phyloP scores from a whole-genome alignment of 768 basidiomycete species.

The Boletus coccyginus region DNA sequence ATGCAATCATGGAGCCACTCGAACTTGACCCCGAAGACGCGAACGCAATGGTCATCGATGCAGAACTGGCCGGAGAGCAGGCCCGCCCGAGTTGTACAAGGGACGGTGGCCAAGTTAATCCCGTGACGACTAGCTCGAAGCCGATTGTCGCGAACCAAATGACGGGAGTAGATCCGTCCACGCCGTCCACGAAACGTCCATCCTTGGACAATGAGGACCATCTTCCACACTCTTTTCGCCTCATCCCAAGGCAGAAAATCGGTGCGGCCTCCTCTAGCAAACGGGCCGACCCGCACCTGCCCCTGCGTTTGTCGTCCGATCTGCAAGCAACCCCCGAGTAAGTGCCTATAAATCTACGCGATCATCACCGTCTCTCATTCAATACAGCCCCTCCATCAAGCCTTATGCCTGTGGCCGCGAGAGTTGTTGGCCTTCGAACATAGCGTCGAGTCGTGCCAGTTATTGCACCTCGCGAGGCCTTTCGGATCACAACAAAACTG shows the following conservation, averaged over 20 bases:
- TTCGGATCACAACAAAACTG: slow-evolving; percentile 61
- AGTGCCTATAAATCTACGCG: slow-evolving; percentile 19
- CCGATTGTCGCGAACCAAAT: not conserved
- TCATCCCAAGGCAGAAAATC: slow-evolving; percentile 21
- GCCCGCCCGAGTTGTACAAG: too few relatives aligned
- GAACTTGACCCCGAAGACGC: not conserved
- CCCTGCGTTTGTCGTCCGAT: slow-evolving; percentile 43
- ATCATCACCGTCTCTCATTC: slow-evolving; percentile 7
- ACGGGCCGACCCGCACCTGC: slow-evolving; percentile 26
- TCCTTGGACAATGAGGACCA: slow-evolving; percentile 13
- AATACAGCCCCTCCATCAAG: slow-evolving; percentile 36
- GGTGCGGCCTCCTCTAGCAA: slow-evolving; percentile 16
- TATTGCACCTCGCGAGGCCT: slow-evolving; percentile 75
- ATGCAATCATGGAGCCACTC: too few relatives aligned
- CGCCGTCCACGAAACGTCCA: slow-evolving; percentile 24
- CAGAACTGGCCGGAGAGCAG: too few relatives aligned
- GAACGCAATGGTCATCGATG: too few relatives aligned
- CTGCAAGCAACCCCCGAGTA: slow-evolving; percentile 45
- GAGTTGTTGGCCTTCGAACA: slow-evolving; percentile 59
- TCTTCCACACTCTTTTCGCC: slow-evolving; percentile 4
- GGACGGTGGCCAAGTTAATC: too few relatives aligned
- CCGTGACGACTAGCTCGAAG: too few relatives aligned
- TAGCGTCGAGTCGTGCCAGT: slow-evolving; percentile 41
- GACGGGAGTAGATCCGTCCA: not conserved
- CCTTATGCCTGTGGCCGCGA: slow-evolving; percentile 76